Conservation (phyloP, 164 flowering plant species). For the Cinnamomum micranthum region DNA sequence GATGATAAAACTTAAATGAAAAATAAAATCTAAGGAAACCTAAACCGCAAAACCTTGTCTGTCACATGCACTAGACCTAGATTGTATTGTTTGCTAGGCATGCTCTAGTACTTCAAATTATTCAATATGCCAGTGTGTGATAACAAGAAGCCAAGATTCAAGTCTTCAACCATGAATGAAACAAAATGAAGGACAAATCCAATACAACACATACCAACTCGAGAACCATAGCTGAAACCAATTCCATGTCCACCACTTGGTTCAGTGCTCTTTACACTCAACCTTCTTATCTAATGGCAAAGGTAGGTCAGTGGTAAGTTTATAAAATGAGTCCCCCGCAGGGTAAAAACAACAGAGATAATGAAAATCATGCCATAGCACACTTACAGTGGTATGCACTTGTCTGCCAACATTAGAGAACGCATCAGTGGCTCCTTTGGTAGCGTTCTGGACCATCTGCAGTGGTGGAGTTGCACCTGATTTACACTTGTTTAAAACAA, state of each 20-base stretch:
- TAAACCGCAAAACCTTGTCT: background rate
- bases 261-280: constrained; percentile 78
- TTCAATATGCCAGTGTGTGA: background rate
- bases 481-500: constrained; percentile 5
- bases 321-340: background rate
- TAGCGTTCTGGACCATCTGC: constrained; percentile 68
- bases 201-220: constrained; percentile 62
- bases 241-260: constrained; percentile 92
- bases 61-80: background rate
- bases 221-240: constrained; percentile 96
- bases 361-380: background rate
- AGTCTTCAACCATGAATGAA: background rate
- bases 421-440: constrained; percentile 89
- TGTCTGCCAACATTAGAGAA: constrained; percentile 78
- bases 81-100: background rate
- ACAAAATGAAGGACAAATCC: background rate
- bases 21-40: background rate
- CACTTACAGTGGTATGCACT: constrained; percentile 65
- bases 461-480: constrained; percentile 81
- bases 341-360: background rate
- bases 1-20: too few species aligned
- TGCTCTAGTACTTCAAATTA: background rate
- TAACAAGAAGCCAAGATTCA: background rate
- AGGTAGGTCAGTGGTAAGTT: background rate
- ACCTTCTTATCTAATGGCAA: constrained; percentile 50